These are phyloP conservation scores for Backusella tarrabulga DNA, from an alignment of 192 early-diverging fungal species.

Conservation along the genomic window DNA sequence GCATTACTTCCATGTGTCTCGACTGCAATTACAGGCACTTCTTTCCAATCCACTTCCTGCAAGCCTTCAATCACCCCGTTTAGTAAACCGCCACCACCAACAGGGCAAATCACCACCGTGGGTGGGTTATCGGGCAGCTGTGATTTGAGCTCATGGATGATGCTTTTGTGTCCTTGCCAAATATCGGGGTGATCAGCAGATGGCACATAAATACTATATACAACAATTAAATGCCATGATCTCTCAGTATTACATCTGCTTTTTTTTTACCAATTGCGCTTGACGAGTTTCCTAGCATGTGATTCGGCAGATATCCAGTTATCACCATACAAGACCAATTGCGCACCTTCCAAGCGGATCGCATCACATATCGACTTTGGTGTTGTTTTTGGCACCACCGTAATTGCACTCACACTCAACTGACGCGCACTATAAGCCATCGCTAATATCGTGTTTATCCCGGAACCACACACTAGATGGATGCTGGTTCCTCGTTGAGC, in stretches of 20 bases:
- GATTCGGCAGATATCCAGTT: conserved; percentile 47
- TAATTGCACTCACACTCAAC: conserved; percentile 51
- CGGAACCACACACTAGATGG: conserved; percentile 57
- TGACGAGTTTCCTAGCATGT: conserved; percentile 42
- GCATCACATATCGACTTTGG: conserved; percentile 50
- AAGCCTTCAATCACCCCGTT: conserved; percentile 67
- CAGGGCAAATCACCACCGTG: conserved; percentile 60
- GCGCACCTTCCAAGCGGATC: conserved; percentile 62
- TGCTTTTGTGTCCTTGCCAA: conserved; percentile 60
- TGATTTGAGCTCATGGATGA: conserved; percentile 60
- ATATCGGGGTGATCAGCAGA: conserved; percentile 57
- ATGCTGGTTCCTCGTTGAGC: conserved; percentile 41
- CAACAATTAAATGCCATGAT: not conserved
- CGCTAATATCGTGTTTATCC: conserved; percentile 65
- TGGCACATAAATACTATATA: conserved; percentile 46
- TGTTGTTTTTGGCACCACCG: conserved; percentile 54
- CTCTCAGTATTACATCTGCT: not conserved
- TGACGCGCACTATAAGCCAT: conserved; percentile 67
- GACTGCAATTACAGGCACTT: conserved; percentile 71
- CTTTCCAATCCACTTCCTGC: conserved; percentile 56
- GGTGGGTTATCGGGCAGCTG: conserved; percentile 59
- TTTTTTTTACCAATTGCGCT: conserved; percentile 45
- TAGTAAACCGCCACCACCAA: conserved; percentile 71
- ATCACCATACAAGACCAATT: conserved; percentile 45
- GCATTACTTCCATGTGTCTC: conserved; percentile 75